Conservation (phyloP, 345 rosid genomes). For the Fremontodendron californicum region DNA sequence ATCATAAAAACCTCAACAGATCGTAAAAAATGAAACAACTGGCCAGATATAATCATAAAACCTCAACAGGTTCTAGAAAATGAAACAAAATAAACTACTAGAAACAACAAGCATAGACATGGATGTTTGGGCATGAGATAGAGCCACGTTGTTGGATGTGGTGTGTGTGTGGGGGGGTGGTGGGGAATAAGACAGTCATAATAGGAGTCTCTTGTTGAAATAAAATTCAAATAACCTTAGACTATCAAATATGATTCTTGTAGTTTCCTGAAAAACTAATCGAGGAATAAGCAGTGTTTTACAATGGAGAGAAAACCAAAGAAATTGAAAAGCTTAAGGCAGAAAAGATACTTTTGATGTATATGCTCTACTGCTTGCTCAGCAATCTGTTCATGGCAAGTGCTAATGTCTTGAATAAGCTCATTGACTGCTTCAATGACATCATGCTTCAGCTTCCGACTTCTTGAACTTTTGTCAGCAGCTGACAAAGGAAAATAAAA, state of each 20-base stretch:
- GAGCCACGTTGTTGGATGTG: not conserved
- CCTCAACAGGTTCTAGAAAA: not conserved
- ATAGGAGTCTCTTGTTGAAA: not conserved
- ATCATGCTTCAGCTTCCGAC: slow-evolving; percentile 91
- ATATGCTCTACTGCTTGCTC: slow-evolving; percentile 99
- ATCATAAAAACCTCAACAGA: not conserved
- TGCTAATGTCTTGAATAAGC: slow-evolving; percentile 77
- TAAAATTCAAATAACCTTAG: slow-evolving; percentile 1
- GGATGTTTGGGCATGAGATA: not conserved
- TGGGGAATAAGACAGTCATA: no score
- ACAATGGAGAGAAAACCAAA: not conserved
- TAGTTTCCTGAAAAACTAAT: not conserved
- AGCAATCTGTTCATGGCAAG: slow-evolving; percentile 97
- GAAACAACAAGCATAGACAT: not conserved
- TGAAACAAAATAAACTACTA: not conserved
- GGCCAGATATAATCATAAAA: not conserved
- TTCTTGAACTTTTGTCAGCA: slow-evolving; percentile 87
- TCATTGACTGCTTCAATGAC: slow-evolving; percentile 96
- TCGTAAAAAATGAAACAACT: no score
- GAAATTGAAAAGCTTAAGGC: slow-evolving; percentile 6
- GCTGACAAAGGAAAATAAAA: slow-evolving; percentile 48
- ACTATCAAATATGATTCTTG: not conserved
- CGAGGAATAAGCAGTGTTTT: not conserved
- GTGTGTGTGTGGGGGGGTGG: not conserved
- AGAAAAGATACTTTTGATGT: slow-evolving; percentile 77